A percentile compares a stretch with the other conserved stretches of the same genome.
phyloP scores from a whole-genome alignment of 1,139 yeast genomes.

The Geotrichum australiense region DNA sequence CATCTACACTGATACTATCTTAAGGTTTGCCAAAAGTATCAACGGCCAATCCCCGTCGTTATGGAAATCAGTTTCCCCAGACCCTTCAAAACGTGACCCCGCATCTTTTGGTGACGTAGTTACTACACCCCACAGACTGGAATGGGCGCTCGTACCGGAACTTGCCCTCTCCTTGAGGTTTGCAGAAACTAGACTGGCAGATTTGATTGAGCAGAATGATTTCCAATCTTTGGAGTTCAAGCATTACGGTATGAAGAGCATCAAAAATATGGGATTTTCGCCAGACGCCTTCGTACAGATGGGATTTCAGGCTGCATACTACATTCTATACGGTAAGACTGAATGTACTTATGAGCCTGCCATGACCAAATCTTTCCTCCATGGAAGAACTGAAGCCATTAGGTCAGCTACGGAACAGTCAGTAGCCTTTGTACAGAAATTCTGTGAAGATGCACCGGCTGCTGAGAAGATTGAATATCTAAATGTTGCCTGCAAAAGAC shows the following conservation, averaged over 20 bases:
- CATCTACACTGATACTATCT: constrained; percentile 82
- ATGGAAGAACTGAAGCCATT: constrained; percentile 90
- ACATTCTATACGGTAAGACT: constrained; percentile 83
- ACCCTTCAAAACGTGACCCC: constrained; percentile 39
- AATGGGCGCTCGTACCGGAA: constrained; percentile 78
- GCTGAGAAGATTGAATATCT: constrained; percentile 54
- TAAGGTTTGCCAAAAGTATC: constrained; percentile 77
- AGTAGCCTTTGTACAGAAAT: constrained; percentile 72
- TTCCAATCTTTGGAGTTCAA: constrained; percentile 74
- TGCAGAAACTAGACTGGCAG: constrained; percentile 84
- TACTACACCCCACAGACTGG: constrained; percentile 71
- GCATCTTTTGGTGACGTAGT: constrained; percentile 37
- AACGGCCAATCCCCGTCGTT: constrained; percentile 74
- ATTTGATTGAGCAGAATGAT: constrained; percentile 83
- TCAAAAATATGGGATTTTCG: constrained; percentile 78
- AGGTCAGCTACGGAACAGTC: constrained; percentile 77
- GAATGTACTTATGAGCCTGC: constrained; percentile 96
- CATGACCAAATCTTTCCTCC: constrained; percentile 80
- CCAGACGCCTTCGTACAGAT: constrained; percentile 95
- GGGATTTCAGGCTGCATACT: constrained; percentile 90
- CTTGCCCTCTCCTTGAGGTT: constrained; percentile 73
- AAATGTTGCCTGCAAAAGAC: constrained; percentile 62
- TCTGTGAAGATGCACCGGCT: constrained; percentile 64
- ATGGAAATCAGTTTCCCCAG: constrained; percentile 52
- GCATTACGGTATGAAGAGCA: constrained; percentile 65